Percentiles rank a stretch among this genome's conserved stretches.
phyloP scores from a whole-genome alignment of 495 filamentous ascomycete species.

The Penicillium tannophilum region DNA sequence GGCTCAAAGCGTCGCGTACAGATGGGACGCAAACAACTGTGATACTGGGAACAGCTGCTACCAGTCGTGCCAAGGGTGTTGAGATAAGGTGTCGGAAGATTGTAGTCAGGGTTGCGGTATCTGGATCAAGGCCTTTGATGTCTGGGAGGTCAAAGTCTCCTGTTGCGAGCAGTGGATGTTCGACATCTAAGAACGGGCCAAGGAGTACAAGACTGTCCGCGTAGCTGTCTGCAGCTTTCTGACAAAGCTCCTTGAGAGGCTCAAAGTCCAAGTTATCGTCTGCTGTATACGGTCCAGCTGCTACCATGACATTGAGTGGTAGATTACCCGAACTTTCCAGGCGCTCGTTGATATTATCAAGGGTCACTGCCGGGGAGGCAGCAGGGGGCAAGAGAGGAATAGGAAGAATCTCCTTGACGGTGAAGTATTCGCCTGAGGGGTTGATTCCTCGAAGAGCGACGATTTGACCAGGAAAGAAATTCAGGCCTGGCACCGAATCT shows the following conservation, averaged over 20 bases:
- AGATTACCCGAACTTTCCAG: slow-evolving; percentile 58
- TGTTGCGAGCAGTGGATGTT: slow-evolving; percentile 84
- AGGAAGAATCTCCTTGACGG: slow-evolving; percentile 73
- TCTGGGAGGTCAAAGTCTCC: slow-evolving; percentile 91
- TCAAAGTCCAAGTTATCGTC: slow-evolving; percentile 91
- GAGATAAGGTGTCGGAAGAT: slow-evolving; percentile 82
- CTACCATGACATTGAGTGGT: slow-evolving; percentile 75
- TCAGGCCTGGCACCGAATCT: slow-evolving; percentile 64
- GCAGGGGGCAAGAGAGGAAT: slow-evolving; percentile 71
- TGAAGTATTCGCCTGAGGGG: slow-evolving; percentile 80
- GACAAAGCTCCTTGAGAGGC: slow-evolving; percentile 77
- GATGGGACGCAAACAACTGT: slow-evolving; percentile 83
- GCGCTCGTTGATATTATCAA: slow-evolving; percentile 66
- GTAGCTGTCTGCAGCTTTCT: slow-evolving; percentile 69
- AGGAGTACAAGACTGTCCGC: slow-evolving; percentile 80
- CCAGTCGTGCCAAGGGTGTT: slow-evolving; percentile 64
- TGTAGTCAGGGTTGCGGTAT: slow-evolving; percentile 75
- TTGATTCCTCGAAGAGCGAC: slow-evolving; percentile 86
- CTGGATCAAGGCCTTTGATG: slow-evolving; percentile 66
- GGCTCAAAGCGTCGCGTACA: slow-evolving; percentile 79
- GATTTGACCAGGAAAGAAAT: slow-evolving; percentile 95
- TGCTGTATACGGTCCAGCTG: slow-evolving; percentile 86
- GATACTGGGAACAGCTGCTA: slow-evolving; percentile 67
- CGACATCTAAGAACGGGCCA: slow-evolving; percentile 87
- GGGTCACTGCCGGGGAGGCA: slow-evolving; percentile 58